Conservation (phyloP, 2,329 filamentous ascomycete species). For the Lasiodiplodia gonubiensis region DNA sequence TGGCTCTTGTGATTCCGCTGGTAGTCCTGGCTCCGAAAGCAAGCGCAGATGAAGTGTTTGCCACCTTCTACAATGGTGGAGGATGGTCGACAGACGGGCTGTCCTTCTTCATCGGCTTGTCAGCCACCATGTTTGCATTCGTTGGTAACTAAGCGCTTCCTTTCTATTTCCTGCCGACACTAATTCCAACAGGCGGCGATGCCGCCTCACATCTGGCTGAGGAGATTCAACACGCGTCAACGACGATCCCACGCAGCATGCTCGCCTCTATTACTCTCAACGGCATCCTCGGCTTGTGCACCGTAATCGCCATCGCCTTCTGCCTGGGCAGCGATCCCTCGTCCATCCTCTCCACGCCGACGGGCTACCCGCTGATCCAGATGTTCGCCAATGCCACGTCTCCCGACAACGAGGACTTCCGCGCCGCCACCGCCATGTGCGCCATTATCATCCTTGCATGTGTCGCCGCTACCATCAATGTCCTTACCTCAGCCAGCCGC, state of each 20-base stretch:
- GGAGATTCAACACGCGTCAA: slow-evolving; percentile 42
- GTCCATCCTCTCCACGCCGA: slow-evolving; percentile 34
- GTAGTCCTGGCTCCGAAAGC: slow-evolving; percentile 50
- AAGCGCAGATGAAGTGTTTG: slow-evolving; percentile 52
- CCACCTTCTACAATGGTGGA: slow-evolving; percentile 55
- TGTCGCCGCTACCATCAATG: slow-evolving; percentile 48
- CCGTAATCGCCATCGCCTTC: slow-evolving; percentile 50
- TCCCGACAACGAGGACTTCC: slow-evolving; percentile 32
- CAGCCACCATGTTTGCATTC: slow-evolving; percentile 46
- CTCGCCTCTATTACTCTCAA: slow-evolving; percentile 49
- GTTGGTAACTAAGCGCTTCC: slow-evolving; percentile 46
- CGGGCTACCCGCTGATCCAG: slow-evolving; percentile 53
- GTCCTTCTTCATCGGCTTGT: slow-evolving; percentile 53
- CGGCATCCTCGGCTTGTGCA: slow-evolving; percentile 48
- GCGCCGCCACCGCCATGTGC: slow-evolving; percentile 55
- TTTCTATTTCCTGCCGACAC: not conserved
- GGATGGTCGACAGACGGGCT: slow-evolving; percentile 53
- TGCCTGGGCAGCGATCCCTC: slow-evolving; percentile 40
- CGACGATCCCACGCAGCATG: slow-evolving; percentile 49
- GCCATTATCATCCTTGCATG: slow-evolving; percentile 49
- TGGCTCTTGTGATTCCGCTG: slow-evolving; percentile 57
- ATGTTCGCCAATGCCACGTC: slow-evolving; percentile 50
- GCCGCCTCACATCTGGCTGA: slow-evolving; percentile 33
- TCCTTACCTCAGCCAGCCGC: slow-evolving; percentile 49
- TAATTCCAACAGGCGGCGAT: slow-evolving; percentile 5